Base-by-base conservation (phyloP, 768 basidiomycete species). In the Boletus vinaceobasis region DNA sequence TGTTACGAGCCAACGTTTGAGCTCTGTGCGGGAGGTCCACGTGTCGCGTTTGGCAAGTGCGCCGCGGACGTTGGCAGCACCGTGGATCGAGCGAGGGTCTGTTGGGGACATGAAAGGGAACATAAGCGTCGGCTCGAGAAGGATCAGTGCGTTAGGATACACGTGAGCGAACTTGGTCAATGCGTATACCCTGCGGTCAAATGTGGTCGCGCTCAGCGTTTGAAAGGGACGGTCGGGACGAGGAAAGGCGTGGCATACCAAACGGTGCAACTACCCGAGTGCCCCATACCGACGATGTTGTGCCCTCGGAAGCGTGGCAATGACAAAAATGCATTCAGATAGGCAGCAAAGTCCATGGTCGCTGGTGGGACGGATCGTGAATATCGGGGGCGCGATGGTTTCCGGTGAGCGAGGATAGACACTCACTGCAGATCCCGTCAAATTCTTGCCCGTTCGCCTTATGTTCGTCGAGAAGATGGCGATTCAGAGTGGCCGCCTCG, bases 61-160 rank as follows among this genome's bases (percentile, higher is more conserved):
- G 4, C 64, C 68, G 3, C 65, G 65, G 15, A 72, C 65, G 29
- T 70, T 70, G 38, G 70, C 61, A 5, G 64, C 62, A 6, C 69
- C 69, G 17, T 65, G 69, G n/a, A 66, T 52, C 3, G 51, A 55
- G n/a, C 69, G 69, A 3, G 60, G 61, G 36, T 70, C 69, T 1
- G 56, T 57, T 6, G 70, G 57, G 1, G 68, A 57, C 53, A 70
- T 56, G 14, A 26, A 51, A 23, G 68, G 70, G 37, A 70, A 71
- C 70, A 70, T 68, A 50, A 70, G 27, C 2, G 70, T 72, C 4
- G 69, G 70, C 48, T 70, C 69, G 44, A 70, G 23, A 13, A 70
- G 50, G 36, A 70, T 57, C 11, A 70, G 48, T 2, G 62, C 68
- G 11, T 44, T 48, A 2, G 50, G 63, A 13, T 52, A 55, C 11